Evolutionary conservation across 2,329 filamentous ascomycete genomes (phyloP), one percentile per base, ranked within the genome.

Genomic region (Aspergillus pseudoviridinutans): DNA sequence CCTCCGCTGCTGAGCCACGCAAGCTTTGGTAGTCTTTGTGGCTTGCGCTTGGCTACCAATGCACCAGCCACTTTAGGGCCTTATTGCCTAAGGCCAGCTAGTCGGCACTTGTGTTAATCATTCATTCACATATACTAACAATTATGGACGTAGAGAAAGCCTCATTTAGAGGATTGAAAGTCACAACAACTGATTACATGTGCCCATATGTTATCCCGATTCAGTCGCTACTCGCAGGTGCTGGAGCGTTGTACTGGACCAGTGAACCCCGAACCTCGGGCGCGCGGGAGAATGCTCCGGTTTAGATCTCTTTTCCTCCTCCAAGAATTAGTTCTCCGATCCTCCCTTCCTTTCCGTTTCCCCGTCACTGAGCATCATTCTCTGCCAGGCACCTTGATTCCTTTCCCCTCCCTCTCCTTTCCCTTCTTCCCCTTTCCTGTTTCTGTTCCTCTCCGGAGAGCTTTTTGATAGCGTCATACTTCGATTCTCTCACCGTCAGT

Each of bases 231-330:
- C 41, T 27, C 32, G 22, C 22, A 41, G 14, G 32, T 7, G 32
- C 32, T 38, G 14, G 32, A 17, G 6, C 14, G 14, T 38, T 17
- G 32, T 38, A 17, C 32, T 38, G 6, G 32, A 1, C 32, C 6
- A 10, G 32, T 32, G 29, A 17, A 53, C 61, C 64, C 63, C 68
- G 66, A 68, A 68, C 71, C 70, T 72, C 70, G 71, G 71, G 64
- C 59, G 55, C 59, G 60, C 66, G 63, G 64, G 61, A 58, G 57
- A 14, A 58, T 62, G 61, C 63, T 61, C 61, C 60, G 58, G 56
- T 58, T 47, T n/a, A 49, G 53, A 53, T 55, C 56, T 60, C 61
- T 62, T 59, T 64, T 63, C 58, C 61, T 63, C 58, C 61, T 17
- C 61, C 59, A 65, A 60, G 59, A 58, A 56, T 24, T 52, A 54